Base-by-base conservation (phyloP, 2,329 filamentous ascomycete species). In the Neopestalotiopsis sp. region DNA sequence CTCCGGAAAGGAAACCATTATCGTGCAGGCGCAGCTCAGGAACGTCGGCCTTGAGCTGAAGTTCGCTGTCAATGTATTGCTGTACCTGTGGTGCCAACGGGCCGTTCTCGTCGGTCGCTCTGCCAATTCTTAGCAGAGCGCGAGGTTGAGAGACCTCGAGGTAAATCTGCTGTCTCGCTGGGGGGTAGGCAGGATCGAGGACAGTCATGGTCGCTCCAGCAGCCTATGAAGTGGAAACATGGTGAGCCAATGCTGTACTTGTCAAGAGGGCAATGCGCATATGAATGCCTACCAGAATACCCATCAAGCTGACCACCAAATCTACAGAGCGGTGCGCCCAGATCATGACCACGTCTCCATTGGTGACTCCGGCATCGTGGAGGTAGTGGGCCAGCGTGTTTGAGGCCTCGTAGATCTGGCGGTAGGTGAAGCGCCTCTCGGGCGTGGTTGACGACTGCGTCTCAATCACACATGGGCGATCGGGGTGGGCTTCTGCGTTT, bases 271-370 rank as follows among this genome's bases (percentile, higher is more conserved):
- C 40, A 62, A 32, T 24, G 38, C 24, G 42, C 32, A 24, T 53
- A 7, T 7, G n/a, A 57, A 10, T 32, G 24, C 61, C 12, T 80
- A 85, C 84, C 78, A 89, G 77, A 28, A 86, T 87, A 70, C 94
- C 95, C 93, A 97, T 97, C 67, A 94, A 90, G 45, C 92, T 93
- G 61, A 84, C 77, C 58, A 89, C 84, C 13, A 90, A 79, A 34
- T 89, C 86, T 42, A 97, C 94, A 68, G 90, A 90, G 69, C 95
- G 90, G 81, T 97, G 89, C 68, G 94, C 94, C 77, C 91, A 98
- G 71, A 96, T 93, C 93, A 97, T 97, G 75, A 97, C 94, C 2
- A 97, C 94, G 77, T 98, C 94, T 9, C 94, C 94, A 73, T 90
- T 85, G 69, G 90, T 86, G 71, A 94, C 86, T 69, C 95, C 94